These are phyloP conservation scores for Sporothrix pallida DNA, from an alignment of 2,329 filamentous ascomycete species.

Conservation along the genomic window DNA sequence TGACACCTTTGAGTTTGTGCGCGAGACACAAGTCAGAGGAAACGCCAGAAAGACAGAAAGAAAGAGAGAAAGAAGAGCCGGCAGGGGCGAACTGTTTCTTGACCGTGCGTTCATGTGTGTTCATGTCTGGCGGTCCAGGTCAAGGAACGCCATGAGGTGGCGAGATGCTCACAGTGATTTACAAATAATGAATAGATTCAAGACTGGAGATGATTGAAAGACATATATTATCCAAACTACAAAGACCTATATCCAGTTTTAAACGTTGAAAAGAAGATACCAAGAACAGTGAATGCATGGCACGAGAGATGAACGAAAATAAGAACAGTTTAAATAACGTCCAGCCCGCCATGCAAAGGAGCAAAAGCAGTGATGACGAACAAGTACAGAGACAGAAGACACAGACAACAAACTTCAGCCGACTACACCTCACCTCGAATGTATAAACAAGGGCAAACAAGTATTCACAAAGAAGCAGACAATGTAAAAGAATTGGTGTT, in stretches of 20 bases:
- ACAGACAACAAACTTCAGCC: not conserved
- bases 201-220: not conserved
- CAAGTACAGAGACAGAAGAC: not conserved
- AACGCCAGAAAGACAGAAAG: not conserved
- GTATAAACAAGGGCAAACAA: not conserved
- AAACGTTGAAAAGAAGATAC: not conserved
- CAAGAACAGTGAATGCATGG: not conserved
- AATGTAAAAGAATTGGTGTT: not conserved
- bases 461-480: not conserved
- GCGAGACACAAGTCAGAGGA: not conserved
- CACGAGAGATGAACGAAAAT: not conserved
- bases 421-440: not conserved
- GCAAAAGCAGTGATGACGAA: not conserved
- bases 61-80: not conserved
- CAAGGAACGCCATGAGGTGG: not conserved
- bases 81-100: not conserved
- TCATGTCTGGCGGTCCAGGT: not conserved
- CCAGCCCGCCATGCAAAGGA: not conserved
- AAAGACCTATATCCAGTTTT: not conserved
- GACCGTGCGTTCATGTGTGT: not conserved
- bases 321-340: not conserved
- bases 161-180: not conserved
- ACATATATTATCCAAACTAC: constrained; percentile 3
- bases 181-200: not conserved
- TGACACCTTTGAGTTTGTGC: constrained; percentile 3